These are phyloP conservation scores for Gossypium aridum DNA, from an alignment of 441 rosid species.

Conservation along the genomic window DNA sequence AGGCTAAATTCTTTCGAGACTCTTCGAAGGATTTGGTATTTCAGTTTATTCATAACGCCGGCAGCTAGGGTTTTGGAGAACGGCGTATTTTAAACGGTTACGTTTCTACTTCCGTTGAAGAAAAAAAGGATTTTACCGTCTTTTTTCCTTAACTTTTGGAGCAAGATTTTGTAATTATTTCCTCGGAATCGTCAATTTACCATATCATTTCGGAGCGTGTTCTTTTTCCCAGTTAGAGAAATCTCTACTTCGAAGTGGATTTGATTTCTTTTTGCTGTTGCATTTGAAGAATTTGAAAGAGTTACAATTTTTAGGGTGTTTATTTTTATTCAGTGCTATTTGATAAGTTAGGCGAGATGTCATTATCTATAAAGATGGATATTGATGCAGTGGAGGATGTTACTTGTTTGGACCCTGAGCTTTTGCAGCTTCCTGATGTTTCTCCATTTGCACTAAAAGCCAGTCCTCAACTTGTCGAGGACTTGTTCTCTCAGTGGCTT, in stretches of 20 bases:
- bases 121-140: neutral
- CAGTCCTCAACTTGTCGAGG: slow-evolving; percentile 43
- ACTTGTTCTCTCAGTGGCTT: slow-evolving; percentile 79
- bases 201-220: neutral
- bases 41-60: neutral
- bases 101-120: neutral
- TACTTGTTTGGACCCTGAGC: slow-evolving; percentile 52
- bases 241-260: neutral
- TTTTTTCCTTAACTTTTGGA: neutral
- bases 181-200: neutral
- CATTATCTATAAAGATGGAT: slow-evolving; percentile 29
- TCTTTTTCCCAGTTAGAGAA: neutral
- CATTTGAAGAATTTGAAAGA: slow-evolving; percentile 11
- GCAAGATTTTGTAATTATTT: neutral
- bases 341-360: slow-evolving; percentile 7
- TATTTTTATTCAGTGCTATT: neutral
- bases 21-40: neutral
- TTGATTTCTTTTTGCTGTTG: slow-evolving; percentile 1
- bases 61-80: neutral
- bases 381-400: slow-evolving; percentile 34
- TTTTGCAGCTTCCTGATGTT: slow-evolving; percentile 65
- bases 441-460: slow-evolving; percentile 54
- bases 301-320: slow-evolving; percentile 9
- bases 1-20: neutral
- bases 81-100: neutral